Percentiles rank a stretch among this genome's conserved stretches.
Conservation (phyloP, 2,329 filamentous ascomycete species). For the Phaeosphaeriaceae sp. region DNA sequence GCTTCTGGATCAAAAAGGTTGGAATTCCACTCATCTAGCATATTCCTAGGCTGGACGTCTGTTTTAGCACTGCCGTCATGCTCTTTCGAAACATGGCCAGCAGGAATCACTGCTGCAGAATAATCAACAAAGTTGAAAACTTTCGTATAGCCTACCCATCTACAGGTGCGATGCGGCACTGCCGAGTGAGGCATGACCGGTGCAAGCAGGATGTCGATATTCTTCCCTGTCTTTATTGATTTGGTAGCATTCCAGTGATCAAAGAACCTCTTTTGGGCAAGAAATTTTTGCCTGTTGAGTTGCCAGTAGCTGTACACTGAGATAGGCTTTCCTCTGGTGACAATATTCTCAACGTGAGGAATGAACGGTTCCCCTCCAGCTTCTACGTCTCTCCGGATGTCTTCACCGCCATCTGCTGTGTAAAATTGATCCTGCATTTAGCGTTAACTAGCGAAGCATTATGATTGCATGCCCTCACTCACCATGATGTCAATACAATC, state of each 20-base stretch:
- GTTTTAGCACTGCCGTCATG: constrained; percentile 46
- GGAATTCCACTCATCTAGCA: constrained; percentile 61
- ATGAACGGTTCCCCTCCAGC: constrained; percentile 62
- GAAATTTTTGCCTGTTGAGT: constrained; percentile 64
- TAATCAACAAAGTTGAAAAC: constrained; percentile 70
- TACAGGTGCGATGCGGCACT: constrained; percentile 55
- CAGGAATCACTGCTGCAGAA: constrained; percentile 62
- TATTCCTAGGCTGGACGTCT: constrained; percentile 54
- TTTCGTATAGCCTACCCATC: constrained; percentile 65
- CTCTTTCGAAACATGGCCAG: constrained; percentile 54
- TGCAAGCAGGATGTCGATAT: constrained; percentile 63
- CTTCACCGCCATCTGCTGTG: constrained; percentile 67
- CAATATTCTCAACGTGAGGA: constrained; percentile 59
- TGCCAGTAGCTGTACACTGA: constrained; percentile 73
- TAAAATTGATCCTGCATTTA: constrained; percentile 63
- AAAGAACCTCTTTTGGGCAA: constrained; percentile 62
- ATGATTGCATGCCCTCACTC: constrained; percentile 7
- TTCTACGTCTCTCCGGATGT: constrained; percentile 62
- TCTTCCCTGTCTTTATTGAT: constrained; percentile 52
- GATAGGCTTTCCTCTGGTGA: constrained; percentile 58
- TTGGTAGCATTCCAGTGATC: constrained; percentile 62
- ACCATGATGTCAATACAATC: constrained; percentile 65
- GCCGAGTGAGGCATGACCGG: constrained; percentile 68
- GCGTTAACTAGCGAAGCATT: background rate
- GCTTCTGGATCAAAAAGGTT: constrained; percentile 42